phyloP scores from a whole-genome alignment of 1,139 yeast genomes.

The Pichia sp. region DNA sequence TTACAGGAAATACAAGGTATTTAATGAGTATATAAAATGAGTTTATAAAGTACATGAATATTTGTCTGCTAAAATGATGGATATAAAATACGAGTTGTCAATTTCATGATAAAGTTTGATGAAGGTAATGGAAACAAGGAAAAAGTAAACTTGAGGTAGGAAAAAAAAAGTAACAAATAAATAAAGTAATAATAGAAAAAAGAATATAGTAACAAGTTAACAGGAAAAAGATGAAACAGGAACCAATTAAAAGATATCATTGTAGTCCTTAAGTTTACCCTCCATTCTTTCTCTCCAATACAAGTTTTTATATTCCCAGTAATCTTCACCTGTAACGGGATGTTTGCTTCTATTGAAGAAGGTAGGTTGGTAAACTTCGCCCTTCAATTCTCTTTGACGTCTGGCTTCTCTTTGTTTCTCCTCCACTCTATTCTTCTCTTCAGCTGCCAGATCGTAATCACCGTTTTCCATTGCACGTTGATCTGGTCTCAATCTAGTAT shows the following conservation, averaged over 20 bases:
- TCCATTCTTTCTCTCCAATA: conserved; percentile 73
- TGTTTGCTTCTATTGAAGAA: conserved; percentile 73
- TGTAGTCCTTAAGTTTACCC: conserved; percentile 44
- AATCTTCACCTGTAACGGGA: conserved; percentile 74
- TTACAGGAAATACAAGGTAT: not conserved
- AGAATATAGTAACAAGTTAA: not conserved
- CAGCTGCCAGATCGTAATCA: conserved; percentile 79
- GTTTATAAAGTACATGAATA: conserved; percentile 1
- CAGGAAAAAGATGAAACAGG: too few species aligned
- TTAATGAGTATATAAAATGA: not conserved
- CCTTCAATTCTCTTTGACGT: conserved; percentile 55
- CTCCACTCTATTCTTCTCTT: conserved; percentile 84
- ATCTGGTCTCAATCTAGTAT: conserved; percentile 91
- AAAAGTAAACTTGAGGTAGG: not conserved
- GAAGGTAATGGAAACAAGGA: not conserved
- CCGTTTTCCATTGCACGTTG: conserved; percentile 99
- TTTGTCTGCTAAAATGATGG: not conserved
- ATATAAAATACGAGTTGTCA: not conserved
- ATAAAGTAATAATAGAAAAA: not conserved
- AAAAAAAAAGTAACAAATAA: not conserved
- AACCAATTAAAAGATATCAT: conserved; percentile 52
- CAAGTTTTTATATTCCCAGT: conserved; percentile 68
- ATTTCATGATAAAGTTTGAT: conserved; percentile 3
- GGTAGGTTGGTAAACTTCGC: conserved; percentile 55
- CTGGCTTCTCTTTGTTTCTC: conserved; percentile 87